Base-by-base conservation (phyloP, 176 grass and related monocot genomes). In the Phyllostachys edulis region DNA sequence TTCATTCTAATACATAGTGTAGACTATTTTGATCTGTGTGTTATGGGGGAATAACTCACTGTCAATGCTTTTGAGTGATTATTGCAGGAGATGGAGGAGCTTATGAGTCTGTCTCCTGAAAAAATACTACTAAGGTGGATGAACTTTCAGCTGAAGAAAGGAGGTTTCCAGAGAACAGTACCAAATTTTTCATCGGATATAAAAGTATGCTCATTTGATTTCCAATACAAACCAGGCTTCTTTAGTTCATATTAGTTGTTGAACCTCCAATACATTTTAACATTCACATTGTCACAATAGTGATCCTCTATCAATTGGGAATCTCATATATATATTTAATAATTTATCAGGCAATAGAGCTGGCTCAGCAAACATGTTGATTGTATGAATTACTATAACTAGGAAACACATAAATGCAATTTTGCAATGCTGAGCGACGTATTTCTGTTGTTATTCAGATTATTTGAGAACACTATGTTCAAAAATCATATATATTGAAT, bases 101-200 rank as follows among this genome's bases (percentile, higher is more conserved):
- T 98, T 82, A 91, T 98, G 96, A 98, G 89, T 78, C 82, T 98
- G 45, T 91, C 96, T 77, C 88, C 96, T 32, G 96, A 98, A 98
- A 88, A 98, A 85, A 95, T 98, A 85, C 85, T 95, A 80, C 83
- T 94, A 40, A 84, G 93, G 73, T 98, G 96, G 96, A 93, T 98
- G 93, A 98, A 98, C 85, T 98, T 98, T 87, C 96, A 95, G 45
- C 73, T 98, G 47, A 98, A 95, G 90, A 98, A 95, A 92, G 93
- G 91, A 69, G 91, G 93, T 77, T 90, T 90, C 64, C 79, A 82
- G 62, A 88, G 91, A 66, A 87, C 69, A 62, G 79, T 95, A 70
- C 78, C 91, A 60, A 98, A 95, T 75, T 50, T 29, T 82, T 98
- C 96, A 55, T 98, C 96, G 20, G 96, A 98, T 87, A 89, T 94